Evolutionary conservation across 2,329 filamentous ascomycete species (phyloP), one percentile per base, ranked within the genome.

Genomic region (Cladosporium oxysporum): DNA sequence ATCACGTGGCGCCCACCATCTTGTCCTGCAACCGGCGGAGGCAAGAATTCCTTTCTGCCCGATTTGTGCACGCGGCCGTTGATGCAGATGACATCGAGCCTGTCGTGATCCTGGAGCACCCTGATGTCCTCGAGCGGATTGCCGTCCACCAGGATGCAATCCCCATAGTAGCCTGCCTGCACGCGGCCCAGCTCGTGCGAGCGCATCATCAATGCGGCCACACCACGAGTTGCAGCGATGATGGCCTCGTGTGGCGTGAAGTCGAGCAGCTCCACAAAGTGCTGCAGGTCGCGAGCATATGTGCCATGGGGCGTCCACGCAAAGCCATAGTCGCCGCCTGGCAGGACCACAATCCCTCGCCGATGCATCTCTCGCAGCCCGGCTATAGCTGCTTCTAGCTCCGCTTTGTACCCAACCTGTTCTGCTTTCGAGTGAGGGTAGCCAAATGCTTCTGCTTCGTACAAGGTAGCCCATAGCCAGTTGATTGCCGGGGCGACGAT

Each of bases 81-180:
- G 67, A 84, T 83, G 64, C 81, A 75, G 33, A 83, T 83, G 18
- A 82, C 71, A 66, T 82, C 78, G 23, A 84, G 67, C 67, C 76
- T 80, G 16, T 75, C 73, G 62, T 80, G 80, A 44, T 77, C 69
- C 61, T 84, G 83, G 23, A 87, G 70, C 5, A 85, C 73, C 0
- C 76, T 76, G 21, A 87, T 79, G 71, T 87, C 79, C 21, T 84
- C 78, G 61, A 87, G 70, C 1, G 84, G 85, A 66, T 83, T 74
- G 3, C 82, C 82, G 66, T 83, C 77, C 2, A 84, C 79, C 5
- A 84, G 71, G 50, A 84, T 79, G 59, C 76, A 79, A 67, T 86
- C 85, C 49, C 69, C 68, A 41, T 80, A 79, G 49, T 86, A 84
- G 0, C 83, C 83, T 18, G 75, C 70, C 64, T 77, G 78, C 10